These are phyloP conservation scores for Lathyrus oleraceus DNA, from an alignment of 306 rosid species.

Conservation along the genomic window DNA sequence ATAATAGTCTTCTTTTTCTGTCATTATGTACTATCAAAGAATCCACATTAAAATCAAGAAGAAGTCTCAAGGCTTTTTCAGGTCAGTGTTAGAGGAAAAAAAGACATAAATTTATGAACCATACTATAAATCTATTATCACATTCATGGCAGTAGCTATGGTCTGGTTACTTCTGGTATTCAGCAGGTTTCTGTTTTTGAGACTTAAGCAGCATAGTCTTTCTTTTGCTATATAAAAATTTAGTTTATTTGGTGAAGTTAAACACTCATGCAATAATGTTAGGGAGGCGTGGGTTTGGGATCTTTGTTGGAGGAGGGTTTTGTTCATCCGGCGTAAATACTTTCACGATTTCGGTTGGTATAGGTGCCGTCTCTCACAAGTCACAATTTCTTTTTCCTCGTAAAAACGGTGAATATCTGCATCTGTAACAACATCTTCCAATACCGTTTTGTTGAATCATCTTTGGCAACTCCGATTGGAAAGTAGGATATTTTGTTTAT, in stretches of 20 bases:
- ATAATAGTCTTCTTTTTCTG: slow-evolving; percentile 5
- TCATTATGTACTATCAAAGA: not conserved
- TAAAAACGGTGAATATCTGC: no score
- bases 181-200: slow-evolving; percentile 18
- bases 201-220: slow-evolving; percentile 2
- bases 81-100: slow-evolving; percentile 6
- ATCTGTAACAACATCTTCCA: no score
- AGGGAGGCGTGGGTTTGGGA: no score
- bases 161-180: not conserved
- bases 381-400: no score
- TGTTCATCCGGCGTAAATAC: no score
- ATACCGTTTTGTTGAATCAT: not conserved
- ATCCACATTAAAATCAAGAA: slow-evolving; percentile 7
- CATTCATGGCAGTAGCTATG: slow-evolving; percentile 20
- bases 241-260: not conserved
- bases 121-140: not conserved
- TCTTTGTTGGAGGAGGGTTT: no score
- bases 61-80: not conserved
- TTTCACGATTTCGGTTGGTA: no score
- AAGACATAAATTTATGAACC: slow-evolving; percentile 5
- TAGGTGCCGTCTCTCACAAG: no score
- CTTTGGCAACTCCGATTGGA: not conserved
- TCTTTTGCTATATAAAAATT: not conserved
- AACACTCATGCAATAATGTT: no score
- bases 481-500: not conserved